Percentiles rank a stretch among this genome's conserved stretches.
phyloP scores from a whole-genome alignment of 768 basidiomycete species.

The Pilatotrama ljubarskyi region DNA sequence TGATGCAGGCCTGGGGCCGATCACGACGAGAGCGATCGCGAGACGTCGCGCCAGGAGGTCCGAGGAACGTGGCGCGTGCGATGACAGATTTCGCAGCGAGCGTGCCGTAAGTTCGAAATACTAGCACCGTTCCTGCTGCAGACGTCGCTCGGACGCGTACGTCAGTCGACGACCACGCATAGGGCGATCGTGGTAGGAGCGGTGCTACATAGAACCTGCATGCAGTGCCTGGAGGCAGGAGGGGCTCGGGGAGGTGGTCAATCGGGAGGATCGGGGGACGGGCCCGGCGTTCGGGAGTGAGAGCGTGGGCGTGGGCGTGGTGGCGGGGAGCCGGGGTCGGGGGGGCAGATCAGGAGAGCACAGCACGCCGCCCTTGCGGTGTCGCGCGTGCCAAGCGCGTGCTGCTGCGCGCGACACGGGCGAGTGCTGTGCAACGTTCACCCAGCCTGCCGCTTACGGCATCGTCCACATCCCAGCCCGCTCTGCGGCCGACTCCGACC shows the following conservation, averaged over 20 bases:
- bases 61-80: too few relatives aligned
- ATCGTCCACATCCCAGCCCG: background rate
- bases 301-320: too few relatives aligned
- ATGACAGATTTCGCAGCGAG: too few relatives aligned
- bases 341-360: slow-evolving; percentile 8
- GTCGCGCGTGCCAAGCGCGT: slow-evolving; percentile 16
- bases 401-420: slow-evolving; percentile 1
- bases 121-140: background rate
- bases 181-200: too few relatives aligned
- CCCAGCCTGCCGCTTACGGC: background rate
- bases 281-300: background rate
- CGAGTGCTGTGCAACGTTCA: slow-evolving; percentile 13
- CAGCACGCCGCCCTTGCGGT: slow-evolving; percentile 21
- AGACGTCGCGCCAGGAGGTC: too few relatives aligned
- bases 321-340: too few relatives aligned
- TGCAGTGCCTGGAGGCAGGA: background rate
- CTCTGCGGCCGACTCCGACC: background rate
- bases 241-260: background rate
- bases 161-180: background rate
- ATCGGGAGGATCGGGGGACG: background rate
- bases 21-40: too few relatives aligned
- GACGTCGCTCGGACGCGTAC: background rate
- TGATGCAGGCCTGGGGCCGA: too few relatives aligned
- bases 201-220: too few relatives aligned
- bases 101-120: background rate